Conservation (phyloP, 2,329 filamentous ascomycete genomes). For the Onygenales sp. region DNA sequence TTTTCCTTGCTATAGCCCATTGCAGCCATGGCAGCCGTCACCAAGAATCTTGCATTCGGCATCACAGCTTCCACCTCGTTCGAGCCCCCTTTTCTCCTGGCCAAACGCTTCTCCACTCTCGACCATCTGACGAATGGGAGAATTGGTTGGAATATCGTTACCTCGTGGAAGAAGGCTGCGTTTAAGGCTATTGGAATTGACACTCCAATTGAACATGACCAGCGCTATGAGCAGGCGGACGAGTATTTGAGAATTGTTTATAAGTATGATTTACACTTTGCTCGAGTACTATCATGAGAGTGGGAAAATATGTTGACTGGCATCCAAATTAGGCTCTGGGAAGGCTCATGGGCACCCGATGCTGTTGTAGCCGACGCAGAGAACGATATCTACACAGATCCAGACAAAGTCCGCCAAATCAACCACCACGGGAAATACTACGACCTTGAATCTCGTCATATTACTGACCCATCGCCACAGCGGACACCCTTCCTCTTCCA, state of each 20-base stretch:
- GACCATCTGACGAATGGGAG: constrained; percentile 54
- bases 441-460: constrained; percentile 36
- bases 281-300: neutral
- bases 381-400: constrained; percentile 49
- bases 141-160: constrained; percentile 60
- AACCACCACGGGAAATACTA: constrained; percentile 51
- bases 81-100: constrained; percentile 52
- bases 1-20: constrained; percentile 50
- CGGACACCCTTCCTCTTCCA: constrained; percentile 50
- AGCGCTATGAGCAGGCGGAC: constrained; percentile 52
- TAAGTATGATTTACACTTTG: constrained; percentile 34
- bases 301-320: neutral
- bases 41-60: constrained; percentile 53
- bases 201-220: constrained; percentile 50
- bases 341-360: constrained; percentile 49
- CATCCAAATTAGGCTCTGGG: constrained; percentile 36
- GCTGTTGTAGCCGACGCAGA: constrained; percentile 46
- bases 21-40: constrained; percentile 57
- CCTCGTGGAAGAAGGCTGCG: constrained; percentile 52
- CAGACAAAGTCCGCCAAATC: constrained; percentile 50
- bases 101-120: constrained; percentile 52
- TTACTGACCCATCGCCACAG: constrained; percentile 48
- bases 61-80: constrained; percentile 56
- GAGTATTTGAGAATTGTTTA: constrained; percentile 55
- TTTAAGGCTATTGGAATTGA: constrained; percentile 55